Evolutionary conservation across 2,329 filamentous ascomycete genomes (phyloP).

Genomic region (Fusarium luffae): DNA sequence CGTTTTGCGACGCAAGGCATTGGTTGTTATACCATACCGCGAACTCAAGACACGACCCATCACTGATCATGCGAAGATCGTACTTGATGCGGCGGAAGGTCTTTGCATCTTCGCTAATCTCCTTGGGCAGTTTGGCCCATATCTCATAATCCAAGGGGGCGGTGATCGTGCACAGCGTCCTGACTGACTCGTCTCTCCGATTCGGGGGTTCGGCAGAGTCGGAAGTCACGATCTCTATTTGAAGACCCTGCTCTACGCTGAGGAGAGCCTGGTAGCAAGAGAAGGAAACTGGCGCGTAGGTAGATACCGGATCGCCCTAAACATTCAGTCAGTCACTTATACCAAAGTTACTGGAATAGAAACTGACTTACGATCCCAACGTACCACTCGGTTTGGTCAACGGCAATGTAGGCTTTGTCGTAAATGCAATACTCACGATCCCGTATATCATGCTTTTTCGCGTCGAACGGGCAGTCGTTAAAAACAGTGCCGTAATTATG

Average conservation of each 20-base stretch:
- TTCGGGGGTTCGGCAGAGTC: slow-evolving; percentile 16
- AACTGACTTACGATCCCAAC: slow-evolving; percentile 33
- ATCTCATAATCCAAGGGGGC: slow-evolving; percentile 19
- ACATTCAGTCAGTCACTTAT: neutral
- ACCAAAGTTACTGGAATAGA: neutral
- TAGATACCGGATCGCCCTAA: slow-evolving; percentile 33
- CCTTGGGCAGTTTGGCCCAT: slow-evolving; percentile 24
- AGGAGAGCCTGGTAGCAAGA: slow-evolving; percentile 26
- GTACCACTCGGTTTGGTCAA: slow-evolving; percentile 49
- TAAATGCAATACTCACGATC: slow-evolving; percentile 40
- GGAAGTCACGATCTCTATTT: slow-evolving; percentile 24
- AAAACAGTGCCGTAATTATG: slow-evolving; percentile 45
- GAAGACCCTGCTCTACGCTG: neutral
- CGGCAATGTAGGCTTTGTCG: slow-evolving; percentile 25
- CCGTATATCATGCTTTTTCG: slow-evolving; percentile 7
- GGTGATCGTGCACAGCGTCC: slow-evolving; percentile 34
- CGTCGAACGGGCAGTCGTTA: slow-evolving; percentile 29
- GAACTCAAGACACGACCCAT: slow-evolving; percentile 44
- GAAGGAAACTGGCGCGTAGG: neutral
- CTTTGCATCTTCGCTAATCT: slow-evolving; percentile 27
- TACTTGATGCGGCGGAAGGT: slow-evolving; percentile 31
- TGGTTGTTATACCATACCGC: slow-evolving; percentile 31
- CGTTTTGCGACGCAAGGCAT: slow-evolving; percentile 36
- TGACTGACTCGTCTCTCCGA: slow-evolving; percentile 13
- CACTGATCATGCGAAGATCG: slow-evolving; percentile 40